Percentiles rank a stretch among this genome's conserved stretches.
Conservation (phyloP, 2,329 filamentous ascomycete genomes). For the Hypomyces rosellus region DNA sequence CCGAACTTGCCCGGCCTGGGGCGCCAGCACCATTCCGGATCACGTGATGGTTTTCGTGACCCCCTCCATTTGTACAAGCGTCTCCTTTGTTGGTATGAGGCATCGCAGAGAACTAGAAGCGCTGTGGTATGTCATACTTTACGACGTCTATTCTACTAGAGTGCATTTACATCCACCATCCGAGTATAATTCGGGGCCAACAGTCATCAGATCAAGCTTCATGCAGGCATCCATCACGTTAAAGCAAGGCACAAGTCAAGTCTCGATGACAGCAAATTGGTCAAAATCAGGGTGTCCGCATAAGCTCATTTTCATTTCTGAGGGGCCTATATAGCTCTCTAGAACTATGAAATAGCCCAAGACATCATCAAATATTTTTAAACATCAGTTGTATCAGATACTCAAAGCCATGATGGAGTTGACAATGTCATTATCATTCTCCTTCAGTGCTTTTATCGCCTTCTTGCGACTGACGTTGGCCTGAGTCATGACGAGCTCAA, state of each 20-base stretch:
- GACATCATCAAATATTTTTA: constrained; percentile 19
- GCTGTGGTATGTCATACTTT: too few relatives aligned
- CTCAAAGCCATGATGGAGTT: constrained; percentile 99
- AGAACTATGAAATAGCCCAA: constrained; percentile 26
- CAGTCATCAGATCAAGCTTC: too few relatives aligned
- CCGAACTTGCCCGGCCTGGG: constrained; percentile 34
- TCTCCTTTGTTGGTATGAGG: neutral
- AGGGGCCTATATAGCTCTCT: constrained; percentile 12
- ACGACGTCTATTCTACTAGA: too few relatives aligned
- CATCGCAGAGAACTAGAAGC: too few relatives aligned
- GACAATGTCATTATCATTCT: constrained; percentile 99
- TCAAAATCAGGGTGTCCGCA: neutral
- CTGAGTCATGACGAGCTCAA: constrained; percentile 98
- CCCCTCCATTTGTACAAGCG: constrained; percentile 2
- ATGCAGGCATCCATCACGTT: neutral
- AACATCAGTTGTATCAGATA: constrained; percentile 47
- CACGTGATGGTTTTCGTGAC: constrained; percentile 25
- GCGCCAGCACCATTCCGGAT: constrained; percentile 16
- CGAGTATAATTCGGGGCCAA: too few relatives aligned
- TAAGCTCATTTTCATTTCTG: constrained; percentile 2
- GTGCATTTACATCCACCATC: too few relatives aligned
- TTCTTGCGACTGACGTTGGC: constrained; percentile 96
- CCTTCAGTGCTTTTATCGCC: constrained; percentile 95
- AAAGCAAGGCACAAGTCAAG: neutral
- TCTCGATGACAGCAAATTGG: neutral